Percentiles rank a stretch among this genome's conserved stretches.
These are phyloP conservation scores for Candida tallmaniae DNA, from an alignment of 805 yeast genomes.

Conservation along the genomic window DNA sequence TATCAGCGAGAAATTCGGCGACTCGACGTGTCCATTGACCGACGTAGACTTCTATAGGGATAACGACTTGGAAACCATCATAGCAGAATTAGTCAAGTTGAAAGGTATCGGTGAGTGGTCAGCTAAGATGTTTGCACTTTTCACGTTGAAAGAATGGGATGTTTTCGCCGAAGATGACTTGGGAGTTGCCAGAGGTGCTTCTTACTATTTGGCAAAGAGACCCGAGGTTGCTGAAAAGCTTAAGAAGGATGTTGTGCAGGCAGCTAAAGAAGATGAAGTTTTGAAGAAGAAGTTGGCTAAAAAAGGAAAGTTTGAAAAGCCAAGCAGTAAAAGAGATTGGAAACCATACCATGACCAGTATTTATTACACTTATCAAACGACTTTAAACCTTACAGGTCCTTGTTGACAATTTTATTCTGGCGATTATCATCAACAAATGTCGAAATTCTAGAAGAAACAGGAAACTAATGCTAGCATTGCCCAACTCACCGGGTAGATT, in stretches of 20 bases:
- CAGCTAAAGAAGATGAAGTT: slow-evolving; percentile 29
- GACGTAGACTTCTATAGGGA: slow-evolving; percentile 32
- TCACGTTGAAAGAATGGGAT: slow-evolving; percentile 62
- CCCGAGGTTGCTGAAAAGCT: slow-evolving; percentile 46
- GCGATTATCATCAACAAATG: slow-evolving; percentile 59
- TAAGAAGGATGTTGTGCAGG: slow-evolving; percentile 37
- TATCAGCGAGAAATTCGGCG: slow-evolving; percentile 49
- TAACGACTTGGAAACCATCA: slow-evolving; percentile 41
- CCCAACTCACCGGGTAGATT: too few species aligned
- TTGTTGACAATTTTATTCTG: slow-evolving; percentile 69
- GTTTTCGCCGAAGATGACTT: slow-evolving; percentile 76
- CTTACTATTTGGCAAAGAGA: slow-evolving; percentile 53
- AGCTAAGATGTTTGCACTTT: slow-evolving; percentile 79
- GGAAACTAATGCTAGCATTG: not conserved
- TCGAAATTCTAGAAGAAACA: slow-evolving; percentile 38
- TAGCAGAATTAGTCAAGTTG: slow-evolving; percentile 45
- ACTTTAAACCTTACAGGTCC: slow-evolving; percentile 62
- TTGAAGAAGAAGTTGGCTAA: slow-evolving; percentile 25
- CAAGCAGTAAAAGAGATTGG: slow-evolving; percentile 55
- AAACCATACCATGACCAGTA: slow-evolving; percentile 57
- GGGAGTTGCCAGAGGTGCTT: slow-evolving; percentile 80
- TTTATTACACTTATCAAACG: slow-evolving; percentile 50
- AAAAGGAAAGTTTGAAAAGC: slow-evolving; percentile 35
- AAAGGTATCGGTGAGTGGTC: slow-evolving; percentile 86
- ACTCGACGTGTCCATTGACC: slow-evolving; percentile 28